Conservation (phyloP, 805 yeast genomes). For the Kluyveromyces lactis region DNA sequence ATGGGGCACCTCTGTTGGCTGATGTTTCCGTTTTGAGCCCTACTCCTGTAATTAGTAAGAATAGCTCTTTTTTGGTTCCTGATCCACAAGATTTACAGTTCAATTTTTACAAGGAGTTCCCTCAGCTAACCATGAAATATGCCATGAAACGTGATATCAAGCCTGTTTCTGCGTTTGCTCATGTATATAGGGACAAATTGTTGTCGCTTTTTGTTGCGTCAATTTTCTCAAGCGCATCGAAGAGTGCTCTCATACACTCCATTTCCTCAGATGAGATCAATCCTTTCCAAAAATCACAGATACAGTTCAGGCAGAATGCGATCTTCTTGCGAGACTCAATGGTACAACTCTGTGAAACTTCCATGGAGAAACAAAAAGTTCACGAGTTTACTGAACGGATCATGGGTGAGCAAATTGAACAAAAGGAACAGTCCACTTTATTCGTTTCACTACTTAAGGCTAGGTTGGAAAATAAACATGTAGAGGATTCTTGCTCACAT, state of each 20-base stretch:
- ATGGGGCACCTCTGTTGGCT: not conserved
- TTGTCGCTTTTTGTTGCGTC: conserved; percentile 23
- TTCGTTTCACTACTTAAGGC: conserved; percentile 3
- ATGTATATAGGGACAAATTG: conserved; percentile 24
- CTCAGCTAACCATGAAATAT: conserved; percentile 24
- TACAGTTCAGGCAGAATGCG: conserved; percentile 17
- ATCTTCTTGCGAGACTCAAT: conserved; percentile 19
- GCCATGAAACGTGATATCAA: conserved; percentile 27
- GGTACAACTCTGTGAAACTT: conserved; percentile 18
- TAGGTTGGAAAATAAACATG: conserved; percentile 3
- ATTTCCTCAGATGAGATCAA: conserved; percentile 23
- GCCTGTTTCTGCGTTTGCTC: conserved; percentile 26
- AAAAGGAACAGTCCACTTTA: conserved; percentile 3
- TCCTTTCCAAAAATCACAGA: conserved; percentile 20
- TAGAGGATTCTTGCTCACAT: conserved; percentile 22
- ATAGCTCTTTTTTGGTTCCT: not conserved
- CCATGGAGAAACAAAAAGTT: conserved; percentile 16
- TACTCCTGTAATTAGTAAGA: not conserved
- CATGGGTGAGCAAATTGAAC: conserved; percentile 9
- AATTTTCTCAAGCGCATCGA: conserved; percentile 20
- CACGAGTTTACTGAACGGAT: conserved; percentile 23
- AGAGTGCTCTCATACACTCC: conserved; percentile 25
- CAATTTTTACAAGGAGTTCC: conserved; percentile 21
- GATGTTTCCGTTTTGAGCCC: not conserved
- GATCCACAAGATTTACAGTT: conserved; percentile 14